Evolutionary conservation across 371 early-diverging fungal genomes (phyloP).

Genomic region (Haplosporangium sp.): DNA sequence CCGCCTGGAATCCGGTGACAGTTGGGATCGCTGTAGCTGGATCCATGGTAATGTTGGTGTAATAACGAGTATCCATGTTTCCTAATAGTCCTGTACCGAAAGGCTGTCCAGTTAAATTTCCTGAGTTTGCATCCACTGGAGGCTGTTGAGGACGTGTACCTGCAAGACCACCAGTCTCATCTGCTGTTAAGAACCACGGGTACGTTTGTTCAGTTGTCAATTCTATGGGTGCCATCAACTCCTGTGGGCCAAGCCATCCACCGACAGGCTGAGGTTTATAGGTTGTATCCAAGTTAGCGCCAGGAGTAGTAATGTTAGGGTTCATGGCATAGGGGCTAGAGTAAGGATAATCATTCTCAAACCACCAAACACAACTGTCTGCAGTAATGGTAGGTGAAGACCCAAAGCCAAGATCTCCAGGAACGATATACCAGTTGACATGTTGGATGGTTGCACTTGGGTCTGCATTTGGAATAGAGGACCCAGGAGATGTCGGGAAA

Average conservation of each 20-base stretch:
- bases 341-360: slow-evolving; percentile 63
- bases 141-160: slow-evolving; percentile 46
- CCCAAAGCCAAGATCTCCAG: slow-evolving; percentile 39
- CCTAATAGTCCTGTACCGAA: slow-evolving; percentile 56
- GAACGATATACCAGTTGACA: slow-evolving; percentile 56
- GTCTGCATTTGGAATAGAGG: slow-evolving; percentile 44
- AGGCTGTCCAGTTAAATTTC: slow-evolving; percentile 24
- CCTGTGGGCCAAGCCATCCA: slow-evolving; percentile 57
- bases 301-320: slow-evolving; percentile 50
- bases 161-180: slow-evolving; percentile 41
- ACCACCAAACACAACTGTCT: slow-evolving; percentile 60
- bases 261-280: slow-evolving; percentile 60
- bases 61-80: slow-evolving; percentile 58
- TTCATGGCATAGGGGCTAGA: slow-evolving; percentile 57
- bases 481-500: slow-evolving; percentile 44
- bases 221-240: slow-evolving; percentile 33
- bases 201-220: slow-evolving; percentile 50
- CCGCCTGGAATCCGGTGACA: slow-evolving; percentile 53
- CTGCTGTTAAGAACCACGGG: slow-evolving; percentile 54
- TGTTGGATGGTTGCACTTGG: slow-evolving; percentile 43
- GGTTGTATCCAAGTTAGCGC: slow-evolving; percentile 57
- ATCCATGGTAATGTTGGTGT: slow-evolving; percentile 36
- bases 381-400: slow-evolving; percentile 36
- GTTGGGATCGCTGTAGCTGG: slow-evolving; percentile 14
- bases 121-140: slow-evolving; percentile 24